Evolutionary conservation across 768 basidiomycete genomes (phyloP), one percentile per base, ranked within the genome.

Genomic region (Leucogyrophana mollusca): DNA sequence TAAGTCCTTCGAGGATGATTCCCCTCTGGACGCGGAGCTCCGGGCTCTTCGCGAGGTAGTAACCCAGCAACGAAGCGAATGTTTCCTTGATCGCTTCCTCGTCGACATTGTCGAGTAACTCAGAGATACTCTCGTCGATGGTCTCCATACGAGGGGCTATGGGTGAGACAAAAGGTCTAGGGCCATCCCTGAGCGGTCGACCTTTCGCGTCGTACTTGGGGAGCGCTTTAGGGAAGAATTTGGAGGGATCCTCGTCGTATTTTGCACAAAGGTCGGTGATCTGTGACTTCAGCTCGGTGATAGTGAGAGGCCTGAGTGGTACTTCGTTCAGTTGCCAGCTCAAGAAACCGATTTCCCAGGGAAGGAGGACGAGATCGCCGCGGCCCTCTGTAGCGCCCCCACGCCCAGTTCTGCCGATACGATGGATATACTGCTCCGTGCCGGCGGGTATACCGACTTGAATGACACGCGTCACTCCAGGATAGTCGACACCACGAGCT

Each of bases 401-500:
- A 53, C 92, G 82, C 17, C 89, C 91, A 0, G 93, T 91, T 45
- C 92, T 78, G 3, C 90, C 88, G 35, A 95, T 80, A 47, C 94
- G 86, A 55, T 94, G 90, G 40, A 93, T 72, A 61, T 96, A 95
- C 53, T 84, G 78, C 17, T 91, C 86, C 9, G 78, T 65, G 1
- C 67, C 72, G 5, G 68, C 61, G 2, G 95, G 94, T 6, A 88
- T 72, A 41, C 95, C 94, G 41, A 99, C 73, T 63, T 97, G 96
- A 53, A 98, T 87, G 50, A 94, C 87, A 32, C 93, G 83, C 0
- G 90, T 90, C 17, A 94, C 88, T 16, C 79, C 82, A 7, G 91
- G 91, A 61, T 94, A 95, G 63, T 95, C 90, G 36, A 94, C 79
- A 13, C 90, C 90, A 47, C 91, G 80, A 17, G 91, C 90, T 22